Percentiles rank a stretch among this genome's conserved stretches.
These are phyloP conservation scores for Pilatotrama ljubarskyi DNA, from an alignment of 768 basidiomycete genomes.

Conservation along the genomic window DNA sequence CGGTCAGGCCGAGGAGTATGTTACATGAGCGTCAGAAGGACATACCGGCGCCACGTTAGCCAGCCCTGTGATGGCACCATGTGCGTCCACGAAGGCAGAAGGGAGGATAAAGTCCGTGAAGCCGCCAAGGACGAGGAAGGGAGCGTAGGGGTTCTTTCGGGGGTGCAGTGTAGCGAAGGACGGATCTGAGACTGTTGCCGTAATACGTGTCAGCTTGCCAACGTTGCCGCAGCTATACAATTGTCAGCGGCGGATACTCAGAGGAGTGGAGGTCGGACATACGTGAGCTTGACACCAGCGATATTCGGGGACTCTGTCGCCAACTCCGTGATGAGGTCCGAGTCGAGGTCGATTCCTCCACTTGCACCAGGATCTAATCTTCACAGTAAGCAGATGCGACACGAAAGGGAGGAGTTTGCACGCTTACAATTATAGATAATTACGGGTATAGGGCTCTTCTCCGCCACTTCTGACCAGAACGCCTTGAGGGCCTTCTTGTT, in stretches of 20 bases:
- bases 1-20: not conserved
- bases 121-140: constrained; percentile 86
- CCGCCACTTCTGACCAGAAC: constrained; percentile 74
- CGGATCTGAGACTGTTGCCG: constrained; percentile 59
- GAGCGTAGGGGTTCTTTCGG: constrained; percentile 61
- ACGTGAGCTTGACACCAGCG: constrained; percentile 89
- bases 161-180: constrained; percentile 60
- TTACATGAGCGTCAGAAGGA: not conserved
- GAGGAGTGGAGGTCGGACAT: constrained; percentile 32
- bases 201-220: constrained; percentile 86
- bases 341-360: constrained; percentile 89
- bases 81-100: constrained; percentile 67
- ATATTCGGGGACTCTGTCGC: constrained; percentile 75
- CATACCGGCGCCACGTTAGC: constrained; percentile 79
- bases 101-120: constrained; percentile 83
- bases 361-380: constrained; percentile 76
- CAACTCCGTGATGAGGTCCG: constrained; percentile 80
- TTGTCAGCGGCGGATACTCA: constrained; percentile 9
- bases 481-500: constrained; percentile 71
- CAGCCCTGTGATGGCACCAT: constrained; percentile 92
- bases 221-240: constrained; percentile 77
- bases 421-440: constrained; percentile 84
- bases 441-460: constrained; percentile 82
- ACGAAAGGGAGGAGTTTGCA: not conserved
- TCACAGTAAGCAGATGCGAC: constrained; percentile 13